phyloP scores from a whole-genome alignment of 129 eudicot genomes.

The Helianthus tuberosus region DNA sequence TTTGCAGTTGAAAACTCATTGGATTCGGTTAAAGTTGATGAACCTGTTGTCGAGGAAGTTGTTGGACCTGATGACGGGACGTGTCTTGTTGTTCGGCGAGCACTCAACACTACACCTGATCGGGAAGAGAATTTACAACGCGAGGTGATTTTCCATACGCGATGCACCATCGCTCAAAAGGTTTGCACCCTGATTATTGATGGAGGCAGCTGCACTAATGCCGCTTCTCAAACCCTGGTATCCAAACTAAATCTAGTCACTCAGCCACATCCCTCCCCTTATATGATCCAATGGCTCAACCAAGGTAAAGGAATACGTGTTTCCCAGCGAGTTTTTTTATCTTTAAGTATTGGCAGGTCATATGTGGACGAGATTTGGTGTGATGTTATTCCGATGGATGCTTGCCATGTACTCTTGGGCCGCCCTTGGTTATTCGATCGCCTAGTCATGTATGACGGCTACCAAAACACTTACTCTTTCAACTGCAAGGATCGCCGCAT shows the following conservation, averaged over 20 bases:
- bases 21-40: not conserved
- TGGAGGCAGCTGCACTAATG: conserved; percentile 4
- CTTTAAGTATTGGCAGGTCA: not conserved
- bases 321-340: too few species aligned
- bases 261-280: not conserved
- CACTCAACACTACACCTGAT: not conserved
- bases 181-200: not conserved
- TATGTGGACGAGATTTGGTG: not conserved
- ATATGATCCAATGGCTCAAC: not conserved
- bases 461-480: not conserved
- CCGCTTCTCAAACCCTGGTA: not conserved
- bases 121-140: not conserved
- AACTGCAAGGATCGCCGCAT: too few species aligned
- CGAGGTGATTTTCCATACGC: not conserved
- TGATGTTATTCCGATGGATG: conserved; percentile 5
- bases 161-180: not conserved
- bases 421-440: not conserved
- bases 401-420: not conserved
- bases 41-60: not conserved
- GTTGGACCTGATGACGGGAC: not conserved
- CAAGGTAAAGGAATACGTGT: not conserved
- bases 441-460: not conserved
- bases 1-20: not conserved
- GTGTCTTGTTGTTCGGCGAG: not conserved
- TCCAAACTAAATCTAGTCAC: not conserved